Evolutionary conservation across 2,329 filamentous ascomycete genomes (phyloP), one percentile per base, ranked within the genome.

Genomic region (Aspergillus neotritici): DNA sequence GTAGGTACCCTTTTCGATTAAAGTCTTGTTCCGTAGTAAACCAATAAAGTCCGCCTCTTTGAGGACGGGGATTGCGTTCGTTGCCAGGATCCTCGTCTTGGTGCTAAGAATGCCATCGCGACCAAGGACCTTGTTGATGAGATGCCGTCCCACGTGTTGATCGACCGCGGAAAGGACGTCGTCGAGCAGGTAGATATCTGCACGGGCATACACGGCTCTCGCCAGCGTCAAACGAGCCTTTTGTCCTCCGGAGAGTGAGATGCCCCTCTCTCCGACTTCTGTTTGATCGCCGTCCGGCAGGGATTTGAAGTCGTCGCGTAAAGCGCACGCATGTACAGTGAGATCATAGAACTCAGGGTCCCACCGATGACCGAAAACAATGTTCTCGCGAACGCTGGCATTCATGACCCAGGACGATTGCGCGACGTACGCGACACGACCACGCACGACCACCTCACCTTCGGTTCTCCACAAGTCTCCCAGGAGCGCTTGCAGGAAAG

Each of bases 381-480:
- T 95, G 62, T 98, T 98, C 62, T 98, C 93, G 57, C 89, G 87
- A 44, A 98, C 90, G 25, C 87, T 94, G 7, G 93, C 93, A 62
- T 98, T 98, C 83, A 97, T 91, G 40, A 98, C 86, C 93, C 94
- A 98, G 14, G 89, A 75, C 58, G 87, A 83, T 65, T 98, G 94
- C 12, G 89, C 87, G 46, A 94, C 93, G 63, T 97, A 98, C 1
- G 93, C 93, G 32, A 88, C 79, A 21, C 77, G 80, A 36, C 93
- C 94, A 54, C 86, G 83, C 8, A 98, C 76, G 43, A 86, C 76
- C 4, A 96, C 91, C 49, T 86, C 77, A 37, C 93, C 93, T 48
- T 86, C 82, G 38, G 84, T 76, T 65, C 96, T 97, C 83, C 85
- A 96, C 4, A 98, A 67, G 65, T 97, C 90, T 47, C 93, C 93